phyloP scores from a whole-genome alignment of 2,329 filamentous ascomycete genomes.

The Microsporum audouinii region DNA sequence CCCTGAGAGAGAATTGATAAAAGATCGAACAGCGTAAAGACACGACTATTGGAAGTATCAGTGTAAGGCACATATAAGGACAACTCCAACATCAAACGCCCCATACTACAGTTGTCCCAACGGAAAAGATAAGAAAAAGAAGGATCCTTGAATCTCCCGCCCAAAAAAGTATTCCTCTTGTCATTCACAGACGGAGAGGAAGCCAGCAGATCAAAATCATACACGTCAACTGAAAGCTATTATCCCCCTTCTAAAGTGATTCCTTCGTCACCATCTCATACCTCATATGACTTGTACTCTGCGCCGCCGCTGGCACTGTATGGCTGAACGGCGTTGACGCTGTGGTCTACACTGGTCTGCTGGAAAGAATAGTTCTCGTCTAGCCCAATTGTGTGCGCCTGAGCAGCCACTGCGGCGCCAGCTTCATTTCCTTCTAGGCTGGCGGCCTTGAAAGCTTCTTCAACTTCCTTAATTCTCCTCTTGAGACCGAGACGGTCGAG shows the following conservation, averaged over 20 bases:
- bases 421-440: constrained; percentile 34
- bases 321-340: constrained; percentile 25
- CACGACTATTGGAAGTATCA: not conserved
- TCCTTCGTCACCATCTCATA: constrained; percentile 20
- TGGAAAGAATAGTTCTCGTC: constrained; percentile 33
- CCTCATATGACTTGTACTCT: constrained; percentile 33
- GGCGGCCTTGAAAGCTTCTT: constrained; percentile 51
- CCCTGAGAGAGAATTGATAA: not conserved
- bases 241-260: not conserved
- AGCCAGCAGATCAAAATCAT: not conserved
- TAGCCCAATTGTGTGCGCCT: constrained; percentile 26
- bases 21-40: not conserved
- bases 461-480: constrained; percentile 70
- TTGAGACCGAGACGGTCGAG: constrained; percentile 84
- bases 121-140: not conserved
- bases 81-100: constrained; percentile 3
- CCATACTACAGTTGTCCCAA: not conserved
- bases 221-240: not conserved
- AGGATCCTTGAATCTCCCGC: not conserved
- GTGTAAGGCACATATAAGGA: not conserved
- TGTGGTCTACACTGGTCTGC: constrained; percentile 20
- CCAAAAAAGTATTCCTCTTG: not conserved
- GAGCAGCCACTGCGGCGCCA: constrained; percentile 28
- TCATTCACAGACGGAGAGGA: not conserved
- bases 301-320: constrained; percentile 30